phyloP scores from a whole-genome alignment of 805 yeast species.

The Candida ortonii region DNA sequence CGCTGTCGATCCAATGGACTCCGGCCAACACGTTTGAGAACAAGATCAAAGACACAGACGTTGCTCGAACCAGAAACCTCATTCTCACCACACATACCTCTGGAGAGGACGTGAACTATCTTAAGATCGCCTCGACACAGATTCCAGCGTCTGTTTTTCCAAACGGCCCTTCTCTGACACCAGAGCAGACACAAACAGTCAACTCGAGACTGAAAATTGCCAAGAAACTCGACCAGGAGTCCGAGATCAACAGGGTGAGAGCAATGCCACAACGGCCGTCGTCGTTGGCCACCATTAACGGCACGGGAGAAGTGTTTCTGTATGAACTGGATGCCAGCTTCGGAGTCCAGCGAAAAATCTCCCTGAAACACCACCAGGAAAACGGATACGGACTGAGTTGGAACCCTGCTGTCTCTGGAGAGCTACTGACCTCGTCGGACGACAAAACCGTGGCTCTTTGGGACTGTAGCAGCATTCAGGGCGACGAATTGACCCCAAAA shows the following conservation, averaged over 20 bases:
- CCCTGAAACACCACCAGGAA: slow-evolving; percentile 51
- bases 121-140: slow-evolving; percentile 63
- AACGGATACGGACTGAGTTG: slow-evolving; percentile 79
- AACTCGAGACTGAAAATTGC: slow-evolving; percentile 58
- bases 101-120: slow-evolving; percentile 61
- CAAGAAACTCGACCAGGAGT: slow-evolving; percentile 56
- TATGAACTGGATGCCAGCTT: slow-evolving; percentile 38
- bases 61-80: slow-evolving; percentile 42
- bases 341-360: slow-evolving; percentile 23
- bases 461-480: slow-evolving; percentile 41
- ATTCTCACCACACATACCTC: slow-evolving; percentile 73
- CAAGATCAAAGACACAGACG: slow-evolving; percentile 27
- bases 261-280: slow-evolving; percentile 60
- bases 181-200: slow-evolving; percentile 33
- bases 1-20: slow-evolving; percentile 75
- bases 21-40: slow-evolving; percentile 40
- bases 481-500: slow-evolving; percentile 22
- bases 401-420: slow-evolving; percentile 48
- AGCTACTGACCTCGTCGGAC: slow-evolving; percentile 60
- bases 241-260: slow-evolving; percentile 74
- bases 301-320: slow-evolving; percentile 57
- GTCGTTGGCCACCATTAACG: slow-evolving; percentile 64
- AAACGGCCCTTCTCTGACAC: slow-evolving; percentile 22
- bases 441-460: slow-evolving; percentile 63
- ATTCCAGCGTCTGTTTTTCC: slow-evolving; percentile 45